These are phyloP conservation scores for Suaeda aralocaspica DNA, from an alignment of 148 eudicot genomes.

Conservation along the genomic window DNA sequence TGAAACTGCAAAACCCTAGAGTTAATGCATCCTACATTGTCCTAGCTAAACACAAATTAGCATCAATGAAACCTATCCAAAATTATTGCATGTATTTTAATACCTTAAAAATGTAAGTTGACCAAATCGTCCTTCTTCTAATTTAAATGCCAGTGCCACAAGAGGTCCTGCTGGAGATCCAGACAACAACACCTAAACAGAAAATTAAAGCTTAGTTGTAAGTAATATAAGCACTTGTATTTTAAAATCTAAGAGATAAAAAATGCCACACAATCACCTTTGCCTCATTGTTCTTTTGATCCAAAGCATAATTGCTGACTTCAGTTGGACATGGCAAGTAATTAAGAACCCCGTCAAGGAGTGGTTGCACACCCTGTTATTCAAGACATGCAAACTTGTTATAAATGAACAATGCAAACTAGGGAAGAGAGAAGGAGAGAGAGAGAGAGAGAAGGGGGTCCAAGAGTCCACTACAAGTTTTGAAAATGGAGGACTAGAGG, in stretches of 20 bases:
- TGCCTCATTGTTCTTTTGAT: conserved; percentile 83
- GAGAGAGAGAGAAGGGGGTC: too few relatives aligned
- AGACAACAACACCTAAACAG: conserved; percentile 56
- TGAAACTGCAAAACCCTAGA: background rate
- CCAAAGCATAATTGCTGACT: conserved; percentile 86
- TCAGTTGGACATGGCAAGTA: conserved; percentile 91
- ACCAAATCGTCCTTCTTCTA: conserved; percentile 96
- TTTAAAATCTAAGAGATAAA: background rate
- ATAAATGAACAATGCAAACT: too few relatives aligned
- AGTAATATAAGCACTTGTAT: conserved; percentile 6
- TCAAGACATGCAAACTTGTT: too few relatives aligned
- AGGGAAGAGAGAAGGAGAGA: too few relatives aligned
- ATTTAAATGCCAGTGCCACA: conserved; percentile 91
- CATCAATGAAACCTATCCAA: background rate
- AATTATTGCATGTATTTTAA: background rate
- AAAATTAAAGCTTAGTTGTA: conserved; percentile 5
- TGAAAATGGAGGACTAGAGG: too few relatives aligned
- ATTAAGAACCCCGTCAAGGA: conserved; percentile 86
- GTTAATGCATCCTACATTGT: background rate
- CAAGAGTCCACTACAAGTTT: too few relatives aligned
- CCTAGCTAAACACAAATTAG: background rate
- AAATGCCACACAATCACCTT: conserved; percentile 44
- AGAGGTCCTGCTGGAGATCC: conserved; percentile 81
- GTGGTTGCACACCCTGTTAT: conserved; percentile 86
- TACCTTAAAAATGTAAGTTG: conserved; percentile 92